phyloP scores from a whole-genome alignment of 1,139 yeast genomes.

The Hemisphaericaspora xylofermentans region DNA sequence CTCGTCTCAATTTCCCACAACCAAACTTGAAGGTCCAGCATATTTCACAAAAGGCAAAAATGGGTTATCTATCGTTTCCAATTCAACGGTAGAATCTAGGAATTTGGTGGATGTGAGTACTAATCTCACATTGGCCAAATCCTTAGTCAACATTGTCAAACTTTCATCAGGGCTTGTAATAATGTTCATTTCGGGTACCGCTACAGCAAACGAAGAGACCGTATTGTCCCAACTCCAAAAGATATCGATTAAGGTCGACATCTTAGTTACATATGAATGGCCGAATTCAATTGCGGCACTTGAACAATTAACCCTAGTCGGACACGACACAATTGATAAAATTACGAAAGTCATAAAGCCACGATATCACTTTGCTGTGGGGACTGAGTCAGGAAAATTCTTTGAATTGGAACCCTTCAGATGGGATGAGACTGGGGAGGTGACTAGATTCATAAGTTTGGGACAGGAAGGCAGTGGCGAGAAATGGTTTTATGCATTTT shows the following conservation, averaged over 20 bases:
- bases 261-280: constrained; percentile 62
- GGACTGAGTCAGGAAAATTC: constrained; percentile 47
- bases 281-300: constrained; percentile 47
- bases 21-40: constrained; percentile 25
- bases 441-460: constrained; percentile 64
- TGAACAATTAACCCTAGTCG: constrained; percentile 39
- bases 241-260: constrained; percentile 38
- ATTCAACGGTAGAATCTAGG: constrained; percentile 1
- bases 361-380: constrained; percentile 63
- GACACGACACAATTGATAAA: constrained; percentile 42
- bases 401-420: constrained; percentile 59
- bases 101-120: constrained; percentile 17
- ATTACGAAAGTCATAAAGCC: constrained; percentile 50
- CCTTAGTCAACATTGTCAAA: constrained; percentile 34
- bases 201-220: constrained; percentile 14
- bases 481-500: constrained; percentile 78
- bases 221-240: constrained; percentile 16
- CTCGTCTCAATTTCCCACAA: constrained; percentile 17
- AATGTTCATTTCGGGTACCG: constrained; percentile 42
- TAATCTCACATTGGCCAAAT: constrained; percentile 22
- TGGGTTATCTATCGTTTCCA: constrained; percentile 14
- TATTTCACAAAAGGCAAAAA: constrained; percentile 29
- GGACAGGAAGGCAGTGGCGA: constrained; percentile 55
- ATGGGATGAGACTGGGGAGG: constrained; percentile 44
- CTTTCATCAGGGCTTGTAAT: constrained; percentile 46